phyloP scores from a whole-genome alignment of 2,329 filamentous ascomycete genomes.

The Thermomyces lanuginosus region DNA sequence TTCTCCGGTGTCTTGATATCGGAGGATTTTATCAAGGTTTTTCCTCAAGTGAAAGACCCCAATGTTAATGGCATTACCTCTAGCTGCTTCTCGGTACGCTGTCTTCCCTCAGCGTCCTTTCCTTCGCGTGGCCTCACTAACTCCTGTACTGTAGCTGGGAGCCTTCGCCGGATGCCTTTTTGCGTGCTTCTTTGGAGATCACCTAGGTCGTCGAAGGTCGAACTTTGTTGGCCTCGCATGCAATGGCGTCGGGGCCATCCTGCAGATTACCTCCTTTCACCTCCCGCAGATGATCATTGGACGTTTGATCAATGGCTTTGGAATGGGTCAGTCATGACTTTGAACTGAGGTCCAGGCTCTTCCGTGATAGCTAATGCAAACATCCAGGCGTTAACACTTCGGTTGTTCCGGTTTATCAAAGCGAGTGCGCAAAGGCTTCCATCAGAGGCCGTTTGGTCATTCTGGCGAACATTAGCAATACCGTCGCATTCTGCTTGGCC shows the following conservation, averaged over 20 bases:
- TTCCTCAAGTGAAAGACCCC: constrained; percentile 33
- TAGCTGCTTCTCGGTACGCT: constrained; percentile 14
- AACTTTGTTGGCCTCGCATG: constrained; percentile 27
- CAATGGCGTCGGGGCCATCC: constrained; percentile 28
- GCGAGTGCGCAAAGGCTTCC: constrained; percentile 4
- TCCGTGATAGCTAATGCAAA: too few relatives aligned
- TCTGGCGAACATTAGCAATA: constrained; percentile 14
- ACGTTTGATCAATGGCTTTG: constrained; percentile 30
- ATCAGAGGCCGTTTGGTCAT: constrained; percentile 7
- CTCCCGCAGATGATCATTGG: constrained; percentile 32
- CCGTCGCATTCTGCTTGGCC: constrained; percentile 10
- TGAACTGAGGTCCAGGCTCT: too few relatives aligned
- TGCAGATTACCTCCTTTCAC: constrained; percentile 26
- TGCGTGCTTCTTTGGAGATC: constrained; percentile 26
- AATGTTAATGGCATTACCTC: constrained; percentile 15
- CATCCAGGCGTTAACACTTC: too few relatives aligned
- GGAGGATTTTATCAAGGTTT: constrained; percentile 39
- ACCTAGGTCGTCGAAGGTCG: constrained; percentile 26
- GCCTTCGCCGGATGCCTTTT: constrained; percentile 30
- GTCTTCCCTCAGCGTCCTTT: too few relatives aligned
- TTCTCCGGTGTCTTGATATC: constrained; percentile 49
- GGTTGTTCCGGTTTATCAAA: too few relatives aligned
- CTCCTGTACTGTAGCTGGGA: too few relatives aligned
- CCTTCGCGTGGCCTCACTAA: too few relatives aligned
- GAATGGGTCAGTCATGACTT: too few relatives aligned